These are phyloP conservation scores for Didymellaceae sp. DNA, from an alignment of 2,329 filamentous ascomycete species.

Conservation along the genomic window DNA sequence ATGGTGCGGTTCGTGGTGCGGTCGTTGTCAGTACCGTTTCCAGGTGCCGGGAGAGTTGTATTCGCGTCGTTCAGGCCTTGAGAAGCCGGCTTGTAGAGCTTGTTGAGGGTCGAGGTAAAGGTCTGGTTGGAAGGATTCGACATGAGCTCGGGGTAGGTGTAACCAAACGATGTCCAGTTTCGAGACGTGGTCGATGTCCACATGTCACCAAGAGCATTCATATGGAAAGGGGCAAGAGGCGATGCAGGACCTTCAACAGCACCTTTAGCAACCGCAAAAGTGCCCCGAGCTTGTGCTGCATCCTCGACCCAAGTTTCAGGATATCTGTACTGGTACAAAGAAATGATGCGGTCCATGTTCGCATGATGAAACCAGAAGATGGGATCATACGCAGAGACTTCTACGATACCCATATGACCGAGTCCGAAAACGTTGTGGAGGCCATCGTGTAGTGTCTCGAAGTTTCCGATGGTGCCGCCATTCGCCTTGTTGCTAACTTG, in stretches of 20 bases:
- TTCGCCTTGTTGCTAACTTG: constrained; percentile 42
- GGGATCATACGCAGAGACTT: constrained; percentile 42
- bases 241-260: constrained; percentile 30
- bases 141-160: constrained; percentile 43
- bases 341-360: constrained; percentile 15
- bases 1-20: constrained; percentile 15
- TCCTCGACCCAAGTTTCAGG: constrained; percentile 44
- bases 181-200: constrained; percentile 37
- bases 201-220: constrained; percentile 41
- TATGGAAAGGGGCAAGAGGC: constrained; percentile 39
- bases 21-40: constrained; percentile 6
- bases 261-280: constrained; percentile 28
- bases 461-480: constrained; percentile 41
- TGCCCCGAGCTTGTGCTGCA: constrained; percentile 29
- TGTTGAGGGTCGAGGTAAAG: constrained; percentile 35
- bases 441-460: constrained; percentile 42
- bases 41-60: constrained; percentile 15
- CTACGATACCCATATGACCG: constrained; percentile 53
- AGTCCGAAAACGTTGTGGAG: constrained; percentile 41
- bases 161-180: constrained; percentile 43
- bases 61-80: constrained; percentile 35
- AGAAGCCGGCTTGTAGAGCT: constrained; percentile 35
- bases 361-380: constrained; percentile 44
- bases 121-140: constrained; percentile 35
- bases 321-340: constrained; percentile 31